A percentile compares a stretch with the other conserved stretches of the same genome.
phyloP scores from a whole-genome alignment of 2,329 filamentous ascomycete genomes.

The Fulvia fulva region DNA sequence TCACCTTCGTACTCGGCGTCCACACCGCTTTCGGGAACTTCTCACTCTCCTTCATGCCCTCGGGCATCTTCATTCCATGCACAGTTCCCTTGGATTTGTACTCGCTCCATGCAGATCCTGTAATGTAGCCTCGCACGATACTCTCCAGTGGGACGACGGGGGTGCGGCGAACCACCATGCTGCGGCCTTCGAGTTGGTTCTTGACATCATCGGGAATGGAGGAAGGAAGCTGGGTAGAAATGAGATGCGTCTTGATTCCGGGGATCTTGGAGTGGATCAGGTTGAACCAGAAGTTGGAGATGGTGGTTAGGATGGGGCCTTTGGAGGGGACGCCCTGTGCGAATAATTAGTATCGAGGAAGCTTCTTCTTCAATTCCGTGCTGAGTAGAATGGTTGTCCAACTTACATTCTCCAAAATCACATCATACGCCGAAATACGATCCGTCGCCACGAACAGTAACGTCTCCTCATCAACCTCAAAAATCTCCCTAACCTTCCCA shows the following conservation, averaged over 20 bases:
- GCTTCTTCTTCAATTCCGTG: no score
- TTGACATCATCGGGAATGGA: conserved; percentile 39
- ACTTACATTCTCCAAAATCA: conserved; percentile 72
- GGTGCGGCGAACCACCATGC: conserved; percentile 72
- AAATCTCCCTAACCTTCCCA: conserved; percentile 80
- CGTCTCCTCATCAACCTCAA: conserved; percentile 63
- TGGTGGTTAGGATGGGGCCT: conserved; percentile 62
- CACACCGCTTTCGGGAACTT: conserved; percentile 67
- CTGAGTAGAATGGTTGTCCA: not conserved
- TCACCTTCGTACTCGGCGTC: conserved; percentile 73
- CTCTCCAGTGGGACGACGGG: conserved; percentile 75
- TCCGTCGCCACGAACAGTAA: conserved; percentile 83
- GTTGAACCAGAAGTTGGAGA: conserved; percentile 66
- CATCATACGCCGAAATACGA: conserved; percentile 93
- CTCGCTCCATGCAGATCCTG: conserved; percentile 78
- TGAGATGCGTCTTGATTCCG: conserved; percentile 59
- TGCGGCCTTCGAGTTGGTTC: conserved; percentile 54
- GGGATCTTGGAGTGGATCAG: conserved; percentile 56
- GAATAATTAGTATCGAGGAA: conserved; percentile 1
- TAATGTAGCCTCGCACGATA: conserved; percentile 87
- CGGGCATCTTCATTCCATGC: conserved; percentile 67
- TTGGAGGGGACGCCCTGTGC: conserved; percentile 63
- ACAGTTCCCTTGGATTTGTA: conserved; percentile 71
- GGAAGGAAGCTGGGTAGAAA: conserved; percentile 55
- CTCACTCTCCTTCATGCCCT: conserved; percentile 66